Evolutionary conservation across 306 rosid genomes (phyloP), one percentile per base, ranked within the genome.

Genomic region (Quercus ilex): DNA sequence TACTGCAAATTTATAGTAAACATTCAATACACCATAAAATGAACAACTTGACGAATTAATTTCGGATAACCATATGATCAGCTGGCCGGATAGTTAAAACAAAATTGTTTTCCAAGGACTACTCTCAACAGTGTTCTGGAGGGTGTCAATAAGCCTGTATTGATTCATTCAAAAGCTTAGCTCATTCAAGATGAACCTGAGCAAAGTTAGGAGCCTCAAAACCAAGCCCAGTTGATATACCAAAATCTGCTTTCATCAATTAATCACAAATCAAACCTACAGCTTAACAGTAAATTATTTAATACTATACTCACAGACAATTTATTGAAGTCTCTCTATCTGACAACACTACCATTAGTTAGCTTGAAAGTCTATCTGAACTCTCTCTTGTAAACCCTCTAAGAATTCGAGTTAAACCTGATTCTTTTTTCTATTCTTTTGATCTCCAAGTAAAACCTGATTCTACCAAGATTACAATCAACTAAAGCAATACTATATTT

Each of bases 1-100:
- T n/a, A 30, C 57, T 78, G 52, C 75, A 71, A 11, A 21, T 28
- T 52, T 12, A 52, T 76, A 83, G 70, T 60, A 70, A 52, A 69
- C 58, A 75, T 26, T 38, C 56, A 14, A 60, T 28, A 38, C 21
- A 43, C 13, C 51, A 67, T 15, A 18, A 18, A 18, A 67, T 31
- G 20, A 20, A 15, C 52, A 46, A 46, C 52, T 46, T 18, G 71
- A 33, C 1, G 52, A 43, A 65, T 10, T 65, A 31, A 33, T 65
- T 26, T 65, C 71, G 5, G 1, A 58, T 65, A 28, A 33, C 41
- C 71, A 7, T 19, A 18, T 19, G 15, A 31, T 33, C 49, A 33
- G 71, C 9, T 33, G 23, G 26, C 23, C 9, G 25, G 13, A 19
- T 49, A 6, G 49, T 19, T 23, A 33, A 30, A 67, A 67, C 71